Percentiles rank a stretch among this genome's conserved stretches.
phyloP scores from a whole-genome alignment of 768 basidiomycete species.

The Rhizopogon vesiculosus region DNA sequence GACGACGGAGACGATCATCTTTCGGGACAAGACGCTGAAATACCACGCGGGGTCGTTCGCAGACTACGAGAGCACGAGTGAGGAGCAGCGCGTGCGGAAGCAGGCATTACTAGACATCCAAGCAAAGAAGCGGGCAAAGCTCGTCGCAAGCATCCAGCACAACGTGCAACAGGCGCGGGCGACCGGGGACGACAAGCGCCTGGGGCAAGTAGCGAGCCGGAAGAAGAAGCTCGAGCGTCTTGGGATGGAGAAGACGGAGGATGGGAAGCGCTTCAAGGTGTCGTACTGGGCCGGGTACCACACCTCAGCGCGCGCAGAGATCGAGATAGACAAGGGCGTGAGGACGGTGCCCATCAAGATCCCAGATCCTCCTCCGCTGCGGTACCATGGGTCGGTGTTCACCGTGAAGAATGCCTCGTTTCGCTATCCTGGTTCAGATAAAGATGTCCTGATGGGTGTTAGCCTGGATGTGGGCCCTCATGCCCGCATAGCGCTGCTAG shows the following conservation, averaged over 20 bases:
- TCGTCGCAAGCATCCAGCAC: slow-evolving; percentile 52
- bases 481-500: slow-evolving; percentile 37
- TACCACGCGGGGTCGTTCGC: slow-evolving; percentile 57
- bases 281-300: slow-evolving; percentile 47
- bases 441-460: slow-evolving; percentile 25
- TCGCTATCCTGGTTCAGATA: slow-evolving; percentile 24
- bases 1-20: slow-evolving; percentile 56
- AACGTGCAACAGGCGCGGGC: slow-evolving; percentile 46
- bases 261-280: slow-evolving; percentile 50
- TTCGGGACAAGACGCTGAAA: slow-evolving; percentile 45
- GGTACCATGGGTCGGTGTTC: slow-evolving; percentile 30
- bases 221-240: slow-evolving; percentile 49
- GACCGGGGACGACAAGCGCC: slow-evolving; percentile 58
- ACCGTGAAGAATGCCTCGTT: slow-evolving; percentile 29
- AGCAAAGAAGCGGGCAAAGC: slow-evolving; percentile 43
- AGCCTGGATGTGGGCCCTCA: slow-evolving; percentile 34
- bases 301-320: slow-evolving; percentile 23
- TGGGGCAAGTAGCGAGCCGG: slow-evolving; percentile 47
- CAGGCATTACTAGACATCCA: slow-evolving; percentile 38
- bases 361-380: slow-evolving; percentile 23
- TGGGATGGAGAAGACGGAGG: slow-evolving; percentile 11
- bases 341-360: slow-evolving; percentile 24
- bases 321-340: slow-evolving; percentile 32
- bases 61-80: slow-evolving; percentile 41
- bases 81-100: slow-evolving; percentile 41